A percentile compares a stretch with the other conserved stretches of the same genome.
Evolutionary conservation across 2,329 filamentous ascomycete genomes (phyloP).

Genomic region (Paracoccidioides lutzii): DNA sequence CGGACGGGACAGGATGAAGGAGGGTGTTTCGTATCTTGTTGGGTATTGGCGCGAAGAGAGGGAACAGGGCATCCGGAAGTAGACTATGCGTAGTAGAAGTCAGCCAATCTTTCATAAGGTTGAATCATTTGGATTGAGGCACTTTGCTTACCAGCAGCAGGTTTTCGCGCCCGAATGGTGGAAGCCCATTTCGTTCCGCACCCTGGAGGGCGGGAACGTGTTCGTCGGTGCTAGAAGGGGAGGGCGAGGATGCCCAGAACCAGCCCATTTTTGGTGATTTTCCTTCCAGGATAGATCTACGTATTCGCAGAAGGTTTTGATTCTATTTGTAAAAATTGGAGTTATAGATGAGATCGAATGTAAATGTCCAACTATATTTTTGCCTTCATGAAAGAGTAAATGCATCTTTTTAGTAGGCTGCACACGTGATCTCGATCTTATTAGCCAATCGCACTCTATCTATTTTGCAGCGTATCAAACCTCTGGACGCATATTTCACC

Average conservation of each 20-base stretch:
- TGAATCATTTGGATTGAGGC: constrained; percentile 1
- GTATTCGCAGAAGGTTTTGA: not conserved
- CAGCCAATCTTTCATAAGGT: constrained; percentile 7
- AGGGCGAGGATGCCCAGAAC: constrained; percentile 51
- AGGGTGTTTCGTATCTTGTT: constrained; percentile 6
- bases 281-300: too few species aligned
- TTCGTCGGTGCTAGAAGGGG: constrained; percentile 21
- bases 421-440: too few species aligned
- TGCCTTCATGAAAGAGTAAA: too few species aligned
- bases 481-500: too few species aligned
- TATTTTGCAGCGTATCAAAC: too few species aligned
- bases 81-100: constrained; percentile 33
- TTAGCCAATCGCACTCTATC: too few species aligned
- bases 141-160: not conserved
- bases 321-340: constrained; percentile 5
- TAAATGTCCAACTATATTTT: too few species aligned
- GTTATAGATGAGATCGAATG: too few species aligned
- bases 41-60: constrained; percentile 15
- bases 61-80: constrained; percentile 63
- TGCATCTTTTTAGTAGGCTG: too few species aligned
- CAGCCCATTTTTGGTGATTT: constrained; percentile 44
- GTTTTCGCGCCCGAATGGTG: constrained; percentile 16
- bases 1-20: constrained; percentile 33
- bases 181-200: constrained; percentile 34
- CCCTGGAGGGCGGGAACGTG: constrained; percentile 17